phyloP scores from a whole-genome alignment of 352 stramenopile genomes.

The Pythium dissotocum region DNA sequence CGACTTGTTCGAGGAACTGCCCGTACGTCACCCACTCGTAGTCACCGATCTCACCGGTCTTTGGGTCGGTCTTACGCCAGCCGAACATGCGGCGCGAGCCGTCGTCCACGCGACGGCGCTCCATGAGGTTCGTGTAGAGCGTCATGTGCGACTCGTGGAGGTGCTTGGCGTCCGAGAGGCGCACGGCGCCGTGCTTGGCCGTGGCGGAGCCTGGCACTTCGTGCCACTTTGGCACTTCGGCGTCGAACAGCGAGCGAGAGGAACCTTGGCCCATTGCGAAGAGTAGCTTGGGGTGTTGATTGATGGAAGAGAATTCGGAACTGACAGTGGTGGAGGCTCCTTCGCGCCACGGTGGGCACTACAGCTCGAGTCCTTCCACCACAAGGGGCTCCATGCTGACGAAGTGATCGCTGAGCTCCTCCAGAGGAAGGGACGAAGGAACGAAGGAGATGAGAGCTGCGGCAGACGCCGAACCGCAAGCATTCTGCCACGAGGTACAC shows the following conservation, averaged over 20 bases:
- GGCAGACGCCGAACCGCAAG: background rate
- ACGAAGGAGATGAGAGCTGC: background rate
- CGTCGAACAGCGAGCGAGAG: slow-evolving; percentile 28
- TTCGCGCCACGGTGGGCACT: background rate
- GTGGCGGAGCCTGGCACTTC: slow-evolving; percentile 27
- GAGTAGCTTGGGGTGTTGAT: background rate
- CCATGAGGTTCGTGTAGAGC: slow-evolving; percentile 54
- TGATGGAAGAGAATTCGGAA: slow-evolving; percentile 1
- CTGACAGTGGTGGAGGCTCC: background rate
- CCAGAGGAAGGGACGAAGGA: background rate
- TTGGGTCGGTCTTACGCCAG: slow-evolving; percentile 42
- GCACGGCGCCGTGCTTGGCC: slow-evolving; percentile 21
- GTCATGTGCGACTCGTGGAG: slow-evolving; percentile 46
- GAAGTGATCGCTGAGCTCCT: background rate
- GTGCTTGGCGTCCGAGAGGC: slow-evolving; percentile 25
- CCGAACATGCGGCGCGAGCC: slow-evolving; percentile 61
- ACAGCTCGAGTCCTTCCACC: background rate
- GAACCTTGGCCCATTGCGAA: slow-evolving; percentile 22
- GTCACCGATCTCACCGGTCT: slow-evolving; percentile 35
- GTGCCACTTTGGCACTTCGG: slow-evolving; percentile 12
- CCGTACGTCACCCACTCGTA: slow-evolving; percentile 67
- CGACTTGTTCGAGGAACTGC: slow-evolving; percentile 53
- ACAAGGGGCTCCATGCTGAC: background rate
- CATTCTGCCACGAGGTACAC: background rate
- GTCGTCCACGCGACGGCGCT: slow-evolving; percentile 43